Base-by-base conservation (phyloP, 305 asterid species). In the Petunia hybrid region DNA sequence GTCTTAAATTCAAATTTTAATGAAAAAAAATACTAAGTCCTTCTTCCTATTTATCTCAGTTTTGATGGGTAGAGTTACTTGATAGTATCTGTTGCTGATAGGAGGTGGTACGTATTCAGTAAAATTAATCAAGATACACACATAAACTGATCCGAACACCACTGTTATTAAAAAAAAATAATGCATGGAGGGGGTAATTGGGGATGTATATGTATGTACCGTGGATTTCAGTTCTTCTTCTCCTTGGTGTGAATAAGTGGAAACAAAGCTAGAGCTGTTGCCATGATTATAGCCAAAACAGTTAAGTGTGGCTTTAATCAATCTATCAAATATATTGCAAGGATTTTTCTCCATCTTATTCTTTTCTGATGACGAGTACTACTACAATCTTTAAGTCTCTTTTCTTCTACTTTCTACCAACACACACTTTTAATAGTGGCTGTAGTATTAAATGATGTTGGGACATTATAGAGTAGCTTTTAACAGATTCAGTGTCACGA, bases 271-370 rank as follows among this genome's bases (percentile, higher is more conserved):
- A 42, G 13, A 35, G 77, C 6, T 71, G 31, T 71, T 41, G 16
- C 38, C n/a, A 71, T 71, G 10, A 35, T 22, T 42, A 48, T 12
- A 71, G 7, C 62, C 78, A 35, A 71, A 71, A 48, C 13, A 71
- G 62, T 71, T 48, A 10, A 36, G 35, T 12, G 78, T 71, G 78
- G 62, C 53, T 71, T 71, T 48, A 0, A 71, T 71, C 45, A 71
- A 48, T 71, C 9, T 71, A 5, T 71, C 62, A 31, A 71, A 71
- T 0, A 35, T 46, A 71, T 71, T 71, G 35, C 78, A 48, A 48
- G 62, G 62, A 48, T 48, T 71, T 12, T 48, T 40, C 48, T 40
- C 62, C 78, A 48, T 71, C 35, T 71, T 10, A 12, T 65, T 3
- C 4, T 65, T 16, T 59, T 36, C 9, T 31, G 53, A 66, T 40